Evolutionary conservation across 768 basidiomycete genomes (phyloP), one percentile per base, ranked within the genome.

Genomic region (Termitomyces sp.): DNA sequence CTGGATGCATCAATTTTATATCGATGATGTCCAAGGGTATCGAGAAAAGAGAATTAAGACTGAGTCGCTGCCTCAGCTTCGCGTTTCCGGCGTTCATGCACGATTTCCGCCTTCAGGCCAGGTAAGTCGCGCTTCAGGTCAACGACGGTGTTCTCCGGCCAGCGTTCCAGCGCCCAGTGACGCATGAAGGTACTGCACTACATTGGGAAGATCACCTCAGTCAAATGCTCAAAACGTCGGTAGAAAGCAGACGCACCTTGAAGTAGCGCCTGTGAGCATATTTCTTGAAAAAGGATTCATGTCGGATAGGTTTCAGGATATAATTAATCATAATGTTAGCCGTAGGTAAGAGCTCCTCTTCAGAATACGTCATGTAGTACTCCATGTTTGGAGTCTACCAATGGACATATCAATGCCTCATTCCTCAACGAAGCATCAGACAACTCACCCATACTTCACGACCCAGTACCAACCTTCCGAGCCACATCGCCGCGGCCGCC

Each of bases 311-410:
- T 64, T 88, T 82, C 53, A 94, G 76, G 57, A 96, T 76, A 67
- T 94, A 95, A 71, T 93, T 90, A 64, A 97, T 68, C 90, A 97
- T 94, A 61, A 91, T 65, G 67, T 88, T 91, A 0, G 92, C 95
- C 0, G 84, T 86, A 0, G 92, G 90, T 33, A 95, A 73, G 45
- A 98, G 71, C 53, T 87, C 86, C 39, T 82, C 82, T 72, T 95
- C 91, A 4, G 88, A 75, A 70, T 94, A 97, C 30, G 87, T 86
- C 2, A 92, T 88, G 69, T 94, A 97, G 68, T 96, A 93, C 12
- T 87, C 87, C 43, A 96, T 73, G 67, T 91, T 96, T 2, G 91
- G 78, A 32, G 86, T 86, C 95, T 96, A 68, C 32, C 26, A 32
- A 40, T 6, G 16, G 60, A 22, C n/a, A 34, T 54, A 48, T 68